These are phyloP conservation scores for Mortierella sp. DNA, from an alignment of 371 early-diverging fungal species.

Conservation along the genomic window DNA sequence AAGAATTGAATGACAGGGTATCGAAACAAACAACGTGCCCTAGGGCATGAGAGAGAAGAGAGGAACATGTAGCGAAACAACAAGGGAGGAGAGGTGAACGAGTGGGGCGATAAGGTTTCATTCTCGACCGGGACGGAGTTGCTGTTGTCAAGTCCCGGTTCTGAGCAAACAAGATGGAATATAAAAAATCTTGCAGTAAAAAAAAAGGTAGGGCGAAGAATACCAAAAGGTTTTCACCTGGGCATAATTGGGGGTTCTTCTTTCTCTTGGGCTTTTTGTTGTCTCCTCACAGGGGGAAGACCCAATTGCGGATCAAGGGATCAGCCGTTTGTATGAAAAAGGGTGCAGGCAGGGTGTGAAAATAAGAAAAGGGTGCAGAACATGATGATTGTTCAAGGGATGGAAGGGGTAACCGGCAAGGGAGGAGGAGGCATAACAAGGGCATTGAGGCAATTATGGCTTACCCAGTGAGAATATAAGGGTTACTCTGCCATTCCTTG, in stretches of 20 bases:
- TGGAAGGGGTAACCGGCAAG: no score
- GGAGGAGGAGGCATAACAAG: no score
- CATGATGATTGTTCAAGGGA: no score
- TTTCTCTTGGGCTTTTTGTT: neutral
- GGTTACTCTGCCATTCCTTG: constrained; percentile 76
- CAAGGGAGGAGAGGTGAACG: neutral
- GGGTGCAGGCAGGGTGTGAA: no score
- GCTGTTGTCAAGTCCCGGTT: neutral
- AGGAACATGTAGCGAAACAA: neutral
- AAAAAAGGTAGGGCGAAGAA: neutral
- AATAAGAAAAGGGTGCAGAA: no score
- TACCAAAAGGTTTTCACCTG: neutral
- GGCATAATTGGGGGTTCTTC: neutral
- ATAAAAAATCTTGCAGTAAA: neutral
- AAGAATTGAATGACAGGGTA: no score
- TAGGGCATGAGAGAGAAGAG: neutral
- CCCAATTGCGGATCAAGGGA: no score
- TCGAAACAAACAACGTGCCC: no score
- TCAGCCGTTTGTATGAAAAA: no score
- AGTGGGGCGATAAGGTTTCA: constrained; percentile 54
- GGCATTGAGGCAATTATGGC: neutral
- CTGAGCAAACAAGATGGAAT: neutral
- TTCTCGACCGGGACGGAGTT: constrained; percentile 17
- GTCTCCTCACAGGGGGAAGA: no score
- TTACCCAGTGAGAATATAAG: constrained; percentile 67